Evolutionary conservation across 371 early-diverging fungal species (phyloP).

Genomic region (Rhizopus microsporus): DNA sequence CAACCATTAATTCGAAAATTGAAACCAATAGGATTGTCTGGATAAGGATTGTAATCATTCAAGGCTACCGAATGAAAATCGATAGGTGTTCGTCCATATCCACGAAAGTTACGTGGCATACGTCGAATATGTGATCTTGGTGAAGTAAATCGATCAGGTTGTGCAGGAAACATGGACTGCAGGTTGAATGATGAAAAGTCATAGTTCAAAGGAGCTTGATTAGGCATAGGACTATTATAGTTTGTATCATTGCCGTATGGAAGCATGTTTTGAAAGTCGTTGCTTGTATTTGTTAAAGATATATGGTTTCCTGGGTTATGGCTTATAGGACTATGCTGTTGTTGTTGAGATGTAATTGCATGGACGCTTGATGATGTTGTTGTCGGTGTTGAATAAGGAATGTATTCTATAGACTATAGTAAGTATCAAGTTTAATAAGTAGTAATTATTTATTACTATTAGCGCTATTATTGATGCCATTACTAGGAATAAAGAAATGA

Average conservation of each 20-base stretch:
- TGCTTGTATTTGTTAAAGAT: not conserved
- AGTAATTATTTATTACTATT: too few relatives aligned
- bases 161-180: not conserved
- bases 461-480: too few relatives aligned
- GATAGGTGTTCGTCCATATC: not conserved
- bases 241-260: not conserved
- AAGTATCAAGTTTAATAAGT: too few relatives aligned
- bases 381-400: not conserved
- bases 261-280: not conserved
- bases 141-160: too few relatives aligned
- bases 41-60: not conserved
- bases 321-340: not conserved
- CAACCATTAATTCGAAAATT: slow-evolving; percentile 18
- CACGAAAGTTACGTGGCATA: slow-evolving; percentile 3
- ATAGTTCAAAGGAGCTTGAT: not conserved
- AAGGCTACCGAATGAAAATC: not conserved
- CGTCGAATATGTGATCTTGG: not conserved
- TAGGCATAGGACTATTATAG: not conserved
- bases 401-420: too few relatives aligned
- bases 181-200: not conserved
- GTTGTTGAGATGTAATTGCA: not conserved
- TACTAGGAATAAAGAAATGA: too few relatives aligned
- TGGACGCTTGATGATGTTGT: not conserved
- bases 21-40: not conserved
- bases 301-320: not conserved